These are phyloP conservation scores for Ophiocordyceps camponoti-floridani DNA, from an alignment of 2,329 filamentous ascomycete species.

Conservation along the genomic window DNA sequence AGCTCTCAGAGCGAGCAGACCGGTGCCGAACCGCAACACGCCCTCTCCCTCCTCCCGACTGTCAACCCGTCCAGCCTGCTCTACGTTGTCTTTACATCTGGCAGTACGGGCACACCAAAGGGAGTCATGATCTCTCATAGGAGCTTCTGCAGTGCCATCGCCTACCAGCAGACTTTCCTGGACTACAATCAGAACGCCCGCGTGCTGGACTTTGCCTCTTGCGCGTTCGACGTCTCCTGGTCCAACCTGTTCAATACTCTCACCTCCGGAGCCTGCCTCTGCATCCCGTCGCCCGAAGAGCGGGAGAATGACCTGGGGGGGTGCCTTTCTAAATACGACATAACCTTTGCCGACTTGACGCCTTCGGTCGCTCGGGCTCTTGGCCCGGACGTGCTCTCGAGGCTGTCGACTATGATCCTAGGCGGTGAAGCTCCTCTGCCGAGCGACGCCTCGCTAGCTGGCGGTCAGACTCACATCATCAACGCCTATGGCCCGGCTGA, in stretches of 20 bases:
- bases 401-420: slow-evolving; percentile 1
- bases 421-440: background rate
- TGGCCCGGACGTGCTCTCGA: slow-evolving; percentile 2
- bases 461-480: slow-evolving; percentile 3
- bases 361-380: slow-evolving; percentile 3
- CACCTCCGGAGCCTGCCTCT: slow-evolving; percentile 2
- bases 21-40: background rate
- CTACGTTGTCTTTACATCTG: slow-evolving; percentile 1
- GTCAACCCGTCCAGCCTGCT: background rate
- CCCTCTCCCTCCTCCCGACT: background rate
- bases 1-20: background rate
- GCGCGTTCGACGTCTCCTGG: slow-evolving; percentile 3
- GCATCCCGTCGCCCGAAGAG: slow-evolving; percentile 1
- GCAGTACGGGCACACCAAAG: slow-evolving; percentile 1
- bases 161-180: background rate
- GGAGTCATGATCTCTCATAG: background rate
- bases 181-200: background rate
- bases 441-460: background rate
- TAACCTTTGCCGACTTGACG: slow-evolving; percentile 2
- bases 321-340: background rate
- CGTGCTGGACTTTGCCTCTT: slow-evolving; percentile 2
- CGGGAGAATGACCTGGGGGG: background rate
- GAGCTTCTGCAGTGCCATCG: slow-evolving; percentile 1
- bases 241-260: slow-evolving; percentile 3
- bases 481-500: slow-evolving; percentile 7